Base-by-base conservation (phyloP, 495 filamentous ascomycete species). In the Peziza echinospora region DNA sequence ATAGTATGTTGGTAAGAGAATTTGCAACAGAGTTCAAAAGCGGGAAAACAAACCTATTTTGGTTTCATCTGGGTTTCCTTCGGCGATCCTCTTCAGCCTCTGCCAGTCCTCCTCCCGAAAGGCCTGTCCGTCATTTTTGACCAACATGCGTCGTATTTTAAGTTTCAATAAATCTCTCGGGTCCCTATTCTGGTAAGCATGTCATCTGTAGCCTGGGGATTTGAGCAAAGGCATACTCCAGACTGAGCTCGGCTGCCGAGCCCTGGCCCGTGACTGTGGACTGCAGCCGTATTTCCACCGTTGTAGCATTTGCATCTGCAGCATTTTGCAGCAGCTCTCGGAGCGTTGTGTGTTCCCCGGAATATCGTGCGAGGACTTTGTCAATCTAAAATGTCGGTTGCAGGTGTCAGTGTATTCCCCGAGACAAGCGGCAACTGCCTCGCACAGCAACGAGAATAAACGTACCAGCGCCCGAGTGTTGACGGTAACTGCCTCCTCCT, bases 241-340 rank as follows among this genome's bases (percentile, higher is more conserved):
- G 2, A 37, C 3, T 3, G 30, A 37, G 6, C 30, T n/a, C 30
- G 26, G 16, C 41, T 34, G 13, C n/a, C 41, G 7, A 10, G 9
- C 26, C 25, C 24, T 9, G 3, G 30, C 24, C 47, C 30, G 25
- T 49, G 9, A 85, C 84, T 5, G 82, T 58, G 1, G 84, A 93
- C 60, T 94, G 84, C 65, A 85, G 89, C 48, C 78, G 83, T 51
- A 99, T 82, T 39, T 76, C 78, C 24, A 99, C 87, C 47, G 77
- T 85, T 7, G 77, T 80, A 17, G 89, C 86, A 50, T 80, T 78
- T 17, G 91, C 91, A 64, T 99, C 91, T 30, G 91, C 89, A 8
- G 89, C 91, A 60, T 99, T 99, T 59, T 99, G 91, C 24, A 99
- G 81, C 52, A 96, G 80, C 59, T 99, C 91, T 65, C 91, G 72